Base-by-base conservation (phyloP, 805 yeast species). In the Cyberlindnera nakhonratchasimensis region DNA sequence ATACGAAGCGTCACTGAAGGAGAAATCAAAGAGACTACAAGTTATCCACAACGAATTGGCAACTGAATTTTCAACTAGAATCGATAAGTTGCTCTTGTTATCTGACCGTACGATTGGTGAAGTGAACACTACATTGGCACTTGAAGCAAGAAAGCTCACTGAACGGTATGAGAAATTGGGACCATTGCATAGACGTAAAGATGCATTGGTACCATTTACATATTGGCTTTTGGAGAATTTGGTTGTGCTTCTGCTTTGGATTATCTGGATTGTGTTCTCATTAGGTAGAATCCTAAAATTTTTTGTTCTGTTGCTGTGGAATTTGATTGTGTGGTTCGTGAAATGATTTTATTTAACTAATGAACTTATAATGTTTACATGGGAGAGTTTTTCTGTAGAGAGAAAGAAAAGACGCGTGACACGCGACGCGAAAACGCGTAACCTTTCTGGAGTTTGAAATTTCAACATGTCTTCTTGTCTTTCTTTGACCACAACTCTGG, bases 41-140 rank as follows among this genome's bases (percentile, higher is more conserved):
- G 42, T 32, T 8, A 53, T 54, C 8, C 52, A 44, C 14, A 48
- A 55, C 7, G 50, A 51, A 6, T 41, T 54, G 11, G 22, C 63
- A 6, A 42, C 50, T n/a, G 50, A 54, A 5, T 53, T 47, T 39
- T 74, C 82, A 0, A 70, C 71, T 42, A 70, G 69, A 55, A 71
- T 82, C 29, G 89, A 83, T 53, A 79, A 75, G 37, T 57, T 82
- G 42, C 64, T 83, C 34, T 77, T 82, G 13, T 67, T 71, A 28
- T 77, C 84, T 39, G 89, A 83, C 61, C 66, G 90, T 48, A 73
- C 83, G 10, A 75, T 80, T 44, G 83, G 87, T 46, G 90, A 82
- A 54, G 77, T 84, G 40, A 84, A 80, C 57, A 83, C 91, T 0
- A 79, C 88, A 2, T 59, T 82, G 32, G 72, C 87, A 10, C 62